phyloP scores from a whole-genome alignment of 2,329 filamentous ascomycete species.

The Trichoderma pleuroti region DNA sequence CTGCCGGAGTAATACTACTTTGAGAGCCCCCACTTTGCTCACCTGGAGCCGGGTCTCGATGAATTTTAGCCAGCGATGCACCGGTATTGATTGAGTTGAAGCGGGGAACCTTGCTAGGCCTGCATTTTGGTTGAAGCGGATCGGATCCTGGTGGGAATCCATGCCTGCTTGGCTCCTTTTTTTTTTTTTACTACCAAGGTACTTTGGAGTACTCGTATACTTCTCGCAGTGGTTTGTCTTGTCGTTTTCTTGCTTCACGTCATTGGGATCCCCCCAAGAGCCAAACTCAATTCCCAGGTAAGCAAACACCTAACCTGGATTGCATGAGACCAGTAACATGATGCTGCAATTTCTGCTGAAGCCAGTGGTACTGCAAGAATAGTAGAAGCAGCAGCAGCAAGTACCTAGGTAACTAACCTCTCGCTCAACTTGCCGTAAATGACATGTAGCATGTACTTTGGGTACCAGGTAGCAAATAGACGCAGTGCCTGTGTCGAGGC shows the following conservation, averaged over 20 bases:
- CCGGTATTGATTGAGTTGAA: conserved; percentile 6
- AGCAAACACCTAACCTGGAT: neutral
- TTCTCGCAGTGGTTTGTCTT: no score
- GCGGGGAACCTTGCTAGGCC: conserved; percentile 10
- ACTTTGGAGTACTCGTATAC: neutral
- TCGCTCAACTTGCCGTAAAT: no score
- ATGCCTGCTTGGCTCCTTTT: neutral
- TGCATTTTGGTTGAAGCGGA: neutral
- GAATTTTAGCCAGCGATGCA: conserved; percentile 2
- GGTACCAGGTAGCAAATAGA: neutral
- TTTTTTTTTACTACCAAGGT: neutral
- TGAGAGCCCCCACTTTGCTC: conserved; percentile 2
- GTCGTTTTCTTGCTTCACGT: neutral
- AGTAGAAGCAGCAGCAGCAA: neutral
- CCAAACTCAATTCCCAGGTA: neutral
- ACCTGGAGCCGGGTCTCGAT: conserved; percentile 4
- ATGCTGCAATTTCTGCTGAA: neutral
- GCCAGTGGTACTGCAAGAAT: neutral
- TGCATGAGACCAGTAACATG: neutral
- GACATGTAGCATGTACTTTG: neutral
- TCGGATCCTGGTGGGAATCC: neutral
- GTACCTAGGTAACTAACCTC: no score
- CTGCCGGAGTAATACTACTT: neutral
- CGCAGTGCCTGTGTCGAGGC: neutral
- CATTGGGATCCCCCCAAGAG: neutral